phyloP scores from a whole-genome alignment of 805 yeast species.

The Kodamaea kaohsiungensis region DNA sequence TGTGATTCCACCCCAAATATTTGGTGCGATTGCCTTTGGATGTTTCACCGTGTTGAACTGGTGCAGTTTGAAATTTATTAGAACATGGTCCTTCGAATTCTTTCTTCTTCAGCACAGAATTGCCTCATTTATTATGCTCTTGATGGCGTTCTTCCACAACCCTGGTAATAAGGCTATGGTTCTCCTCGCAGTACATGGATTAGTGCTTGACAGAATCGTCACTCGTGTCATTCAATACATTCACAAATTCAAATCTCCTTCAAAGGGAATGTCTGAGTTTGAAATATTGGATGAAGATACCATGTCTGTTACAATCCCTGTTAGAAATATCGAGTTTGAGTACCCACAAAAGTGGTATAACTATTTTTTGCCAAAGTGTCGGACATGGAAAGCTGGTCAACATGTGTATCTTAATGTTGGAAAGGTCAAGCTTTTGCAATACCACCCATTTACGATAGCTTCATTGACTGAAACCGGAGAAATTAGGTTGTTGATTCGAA shows the following conservation, averaged over 20 bases:
- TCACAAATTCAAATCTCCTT: slow-evolving; percentile 37
- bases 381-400: slow-evolving; percentile 51
- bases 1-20: slow-evolving; percentile 49
- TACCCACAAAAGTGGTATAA: slow-evolving; percentile 26
- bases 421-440: slow-evolving; percentile 37
- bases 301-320: slow-evolving; percentile 38
- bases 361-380: slow-evolving; percentile 33
- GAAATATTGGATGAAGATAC: slow-evolving; percentile 44
- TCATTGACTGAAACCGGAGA: slow-evolving; percentile 39
- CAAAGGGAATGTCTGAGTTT: slow-evolving; percentile 38
- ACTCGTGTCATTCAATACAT: slow-evolving; percentile 29
- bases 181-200: slow-evolving; percentile 41
- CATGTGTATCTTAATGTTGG: slow-evolving; percentile 45
- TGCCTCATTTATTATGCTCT: slow-evolving; percentile 42
- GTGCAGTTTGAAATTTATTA: slow-evolving; percentile 35
- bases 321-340: slow-evolving; percentile 19
- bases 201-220: slow-evolving; percentile 43
- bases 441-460: slow-evolving; percentile 51
- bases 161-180: slow-evolving; percentile 33
- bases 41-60: slow-evolving; percentile 37
- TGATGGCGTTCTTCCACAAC: slow-evolving; percentile 44
- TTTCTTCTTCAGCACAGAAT: slow-evolving; percentile 46
- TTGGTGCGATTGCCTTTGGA: slow-evolving; percentile 48
- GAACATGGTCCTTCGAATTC: slow-evolving; percentile 43
- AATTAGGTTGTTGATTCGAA: slow-evolving; percentile 42